phyloP scores from a whole-genome alignment of 2,329 filamentous ascomycete genomes.

The Colletotrichum simmondsii region DNA sequence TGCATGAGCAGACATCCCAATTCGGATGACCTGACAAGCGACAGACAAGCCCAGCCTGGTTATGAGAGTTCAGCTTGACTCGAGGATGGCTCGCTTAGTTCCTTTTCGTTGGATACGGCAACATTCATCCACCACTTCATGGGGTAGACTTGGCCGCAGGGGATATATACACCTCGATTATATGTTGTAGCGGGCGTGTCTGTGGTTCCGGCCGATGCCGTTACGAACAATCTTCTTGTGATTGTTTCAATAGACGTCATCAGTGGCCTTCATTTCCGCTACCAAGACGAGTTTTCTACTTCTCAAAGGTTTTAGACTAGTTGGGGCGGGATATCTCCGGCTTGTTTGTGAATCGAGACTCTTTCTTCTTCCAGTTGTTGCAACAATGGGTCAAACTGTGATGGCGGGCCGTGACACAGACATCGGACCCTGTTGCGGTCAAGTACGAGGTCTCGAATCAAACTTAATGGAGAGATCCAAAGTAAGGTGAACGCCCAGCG shows the following conservation, averaged over 20 bases:
- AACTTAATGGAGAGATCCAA: too few relatives aligned
- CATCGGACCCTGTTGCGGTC: background rate
- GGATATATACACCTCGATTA: background rate
- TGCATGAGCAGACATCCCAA: constrained; percentile 1
- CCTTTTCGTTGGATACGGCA: background rate
- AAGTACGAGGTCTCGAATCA: background rate
- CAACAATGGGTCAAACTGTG: background rate
- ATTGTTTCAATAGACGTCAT: background rate
- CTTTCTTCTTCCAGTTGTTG: too few relatives aligned
- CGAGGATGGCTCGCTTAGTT: background rate
- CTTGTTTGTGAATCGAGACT: too few relatives aligned
- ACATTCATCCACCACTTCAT: background rate
- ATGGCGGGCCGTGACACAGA: background rate
- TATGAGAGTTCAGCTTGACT: background rate
- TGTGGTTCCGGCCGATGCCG: background rate
- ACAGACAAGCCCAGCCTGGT: background rate
- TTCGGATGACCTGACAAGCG: constrained; percentile 25
- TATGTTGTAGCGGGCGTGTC: background rate
- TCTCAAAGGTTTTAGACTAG: background rate
- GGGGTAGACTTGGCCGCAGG: background rate
- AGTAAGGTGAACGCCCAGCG: background rate
- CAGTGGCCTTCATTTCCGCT: too few relatives aligned
- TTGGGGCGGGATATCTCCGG: background rate
- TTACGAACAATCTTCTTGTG: background rate
- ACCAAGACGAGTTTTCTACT: background rate